Percentiles rank a stretch among this genome's conserved stretches.
These are phyloP conservation scores for Zelonia costaricensis DNA, from an alignment of 208 protist genomes.

Conservation along the genomic window DNA sequence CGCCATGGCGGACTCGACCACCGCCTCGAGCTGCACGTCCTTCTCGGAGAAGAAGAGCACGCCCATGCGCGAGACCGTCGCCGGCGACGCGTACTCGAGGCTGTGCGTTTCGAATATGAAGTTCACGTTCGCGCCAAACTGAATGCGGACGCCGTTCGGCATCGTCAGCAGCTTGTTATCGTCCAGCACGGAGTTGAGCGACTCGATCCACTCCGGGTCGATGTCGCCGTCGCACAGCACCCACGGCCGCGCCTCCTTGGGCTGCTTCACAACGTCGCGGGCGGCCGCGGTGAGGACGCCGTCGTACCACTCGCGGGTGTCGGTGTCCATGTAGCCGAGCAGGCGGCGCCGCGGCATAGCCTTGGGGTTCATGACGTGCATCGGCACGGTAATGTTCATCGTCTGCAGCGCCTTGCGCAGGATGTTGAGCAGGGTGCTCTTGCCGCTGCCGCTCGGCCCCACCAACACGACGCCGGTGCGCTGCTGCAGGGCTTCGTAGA, in stretches of 20 bases:
- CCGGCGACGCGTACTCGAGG: conserved; percentile 98
- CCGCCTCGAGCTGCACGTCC: conserved; percentile 87
- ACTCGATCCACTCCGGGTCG: conserved; percentile 99
- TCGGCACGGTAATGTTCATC: conserved; percentile 69
- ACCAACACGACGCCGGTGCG: conserved; percentile 95
- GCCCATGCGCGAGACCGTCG: conserved; percentile 97
- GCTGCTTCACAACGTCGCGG: conserved; percentile 79
- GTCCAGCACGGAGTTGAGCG: conserved; percentile 98
- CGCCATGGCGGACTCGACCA: conserved; percentile 83
- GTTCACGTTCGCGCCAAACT: conserved; percentile 95
- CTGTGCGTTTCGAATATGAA: conserved; percentile 98
- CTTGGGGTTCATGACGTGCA: conserved; percentile 94
- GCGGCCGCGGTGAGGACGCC: conserved; percentile 97
- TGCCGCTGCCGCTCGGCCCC: conserved; percentile 92
- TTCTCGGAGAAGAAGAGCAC: conserved; percentile 96
- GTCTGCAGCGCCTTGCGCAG: conserved; percentile 83
- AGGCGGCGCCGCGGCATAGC: conserved; percentile 93
- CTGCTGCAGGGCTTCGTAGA: conserved; percentile 93
- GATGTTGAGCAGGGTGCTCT: conserved; percentile 89
- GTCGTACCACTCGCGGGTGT: conserved; percentile 98
- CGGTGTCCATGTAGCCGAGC: conserved; percentile 95
- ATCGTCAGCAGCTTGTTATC: conserved; percentile 99
- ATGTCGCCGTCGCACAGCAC: conserved; percentile 98
- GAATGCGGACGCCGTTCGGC: conserved; percentile 97
- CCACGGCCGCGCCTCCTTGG: conserved; percentile 81